Percentiles rank a stretch among this genome's conserved stretches.
Conservation (phyloP, 495 filamentous ascomycete species). For the Neurospora sp. region DNA sequence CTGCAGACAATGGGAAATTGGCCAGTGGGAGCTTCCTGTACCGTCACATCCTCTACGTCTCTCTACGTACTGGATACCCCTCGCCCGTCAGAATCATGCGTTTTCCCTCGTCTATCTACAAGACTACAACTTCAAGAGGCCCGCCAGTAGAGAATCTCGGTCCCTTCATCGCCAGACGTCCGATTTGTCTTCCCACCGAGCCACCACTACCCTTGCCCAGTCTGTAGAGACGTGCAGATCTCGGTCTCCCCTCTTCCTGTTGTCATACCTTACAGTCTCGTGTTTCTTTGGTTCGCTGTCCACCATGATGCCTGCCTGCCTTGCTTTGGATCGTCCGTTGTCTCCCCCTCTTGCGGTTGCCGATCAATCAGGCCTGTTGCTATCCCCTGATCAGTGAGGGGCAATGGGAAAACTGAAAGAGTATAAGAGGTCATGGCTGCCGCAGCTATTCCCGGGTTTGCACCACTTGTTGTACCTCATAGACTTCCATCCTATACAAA, state of each 20-base stretch:
- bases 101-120: conserved; percentile 1
- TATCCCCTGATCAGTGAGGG: background rate
- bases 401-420: background rate
- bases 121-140: background rate
- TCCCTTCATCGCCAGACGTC: background rate
- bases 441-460: background rate
- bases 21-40: background rate
- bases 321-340: background rate
- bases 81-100: conserved; percentile 7
- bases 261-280: background rate
- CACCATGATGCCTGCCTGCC: background rate
- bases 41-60: background rate
- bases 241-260: conserved; percentile 1
- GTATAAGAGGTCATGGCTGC: background rate
- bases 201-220: background rate
- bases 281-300: conserved; percentile 1
- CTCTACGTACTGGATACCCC: background rate
- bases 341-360: background rate
- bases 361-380: background rate
- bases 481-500: background rate
- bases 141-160: background rate
- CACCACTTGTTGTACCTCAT: background rate
- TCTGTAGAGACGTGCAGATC: conserved; percentile 2
- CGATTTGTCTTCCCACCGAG: background rate
- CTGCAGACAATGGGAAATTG: background rate